These are phyloP conservation scores for Astrocystis sublimbata DNA, from an alignment of 495 filamentous ascomycete genomes.

Conservation along the genomic window DNA sequence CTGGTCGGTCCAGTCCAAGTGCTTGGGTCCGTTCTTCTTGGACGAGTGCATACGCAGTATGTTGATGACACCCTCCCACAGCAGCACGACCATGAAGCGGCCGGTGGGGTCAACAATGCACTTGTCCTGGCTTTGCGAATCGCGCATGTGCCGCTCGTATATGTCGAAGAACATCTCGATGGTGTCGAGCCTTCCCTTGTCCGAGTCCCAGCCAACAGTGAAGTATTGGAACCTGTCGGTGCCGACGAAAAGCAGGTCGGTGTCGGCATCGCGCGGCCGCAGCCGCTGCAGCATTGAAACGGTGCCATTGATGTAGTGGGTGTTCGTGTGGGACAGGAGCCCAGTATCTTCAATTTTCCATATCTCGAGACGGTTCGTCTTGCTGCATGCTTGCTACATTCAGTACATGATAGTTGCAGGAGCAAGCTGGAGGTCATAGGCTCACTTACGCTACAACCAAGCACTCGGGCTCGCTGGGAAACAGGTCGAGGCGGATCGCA, in stretches of 20 bases:
- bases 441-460: slow-evolving; percentile 79
- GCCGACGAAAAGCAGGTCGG: slow-evolving; percentile 89
- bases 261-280: slow-evolving; percentile 67
- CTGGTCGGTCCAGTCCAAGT: slow-evolving; percentile 67
- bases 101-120: slow-evolving; percentile 83
- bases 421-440: not conserved
- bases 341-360: slow-evolving; percentile 51
- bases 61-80: slow-evolving; percentile 87
- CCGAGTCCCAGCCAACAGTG: slow-evolving; percentile 77
- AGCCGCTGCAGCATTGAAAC: slow-evolving; percentile 84
- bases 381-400: slow-evolving; percentile 54
- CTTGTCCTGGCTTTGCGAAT: slow-evolving; percentile 71
- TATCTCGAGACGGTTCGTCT: slow-evolving; percentile 90
- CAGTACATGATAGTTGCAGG: not conserved
- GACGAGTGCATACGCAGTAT: slow-evolving; percentile 60
- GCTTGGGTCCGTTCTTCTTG: slow-evolving; percentile 55
- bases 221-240: slow-evolving; percentile 90
- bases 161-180: slow-evolving; percentile 69
- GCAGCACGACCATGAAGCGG: slow-evolving; percentile 76
- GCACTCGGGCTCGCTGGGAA: slow-evolving; percentile 71
- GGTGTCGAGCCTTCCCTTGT: slow-evolving; percentile 63
- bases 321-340: slow-evolving; percentile 57
- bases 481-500: slow-evolving; percentile 76
- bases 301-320: slow-evolving; percentile 74
- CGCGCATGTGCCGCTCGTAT: slow-evolving; percentile 76